A percentile compares a stretch with the other conserved stretches of the same genome.
Conservation (phyloP, 305 asterid species). For the Fraxinus sp. region DNA sequence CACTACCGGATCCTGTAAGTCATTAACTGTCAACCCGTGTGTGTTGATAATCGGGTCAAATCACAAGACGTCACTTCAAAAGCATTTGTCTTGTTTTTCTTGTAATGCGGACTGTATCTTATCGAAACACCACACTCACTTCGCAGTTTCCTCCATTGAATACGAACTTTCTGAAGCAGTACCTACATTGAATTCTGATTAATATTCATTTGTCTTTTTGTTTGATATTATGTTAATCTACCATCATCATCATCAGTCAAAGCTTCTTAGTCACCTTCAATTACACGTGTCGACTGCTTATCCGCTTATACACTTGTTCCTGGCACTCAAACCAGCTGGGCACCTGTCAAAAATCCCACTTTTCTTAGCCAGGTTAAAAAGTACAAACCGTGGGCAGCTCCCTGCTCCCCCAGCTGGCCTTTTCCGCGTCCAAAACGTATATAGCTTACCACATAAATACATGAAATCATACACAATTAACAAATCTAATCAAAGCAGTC, state of each 20-base stretch:
- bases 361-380: not conserved
- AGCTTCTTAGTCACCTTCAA: not conserved
- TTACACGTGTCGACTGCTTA: not conserved
- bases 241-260: not conserved
- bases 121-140: not conserved
- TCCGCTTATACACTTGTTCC: not conserved
- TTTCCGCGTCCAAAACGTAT: conserved; percentile 5
- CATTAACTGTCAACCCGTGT: conserved; percentile 5
- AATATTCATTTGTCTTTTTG: not conserved
- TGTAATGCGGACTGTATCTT: not conserved
- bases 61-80: not conserved
- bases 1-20: not conserved
- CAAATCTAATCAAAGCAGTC: not conserved
- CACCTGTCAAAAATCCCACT: not conserved
- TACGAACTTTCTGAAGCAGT: too few species aligned
- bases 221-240: not conserved
- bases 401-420: conserved; percentile 15
- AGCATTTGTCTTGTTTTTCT: not conserved
- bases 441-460: not conserved
- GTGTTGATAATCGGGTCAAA: not conserved
- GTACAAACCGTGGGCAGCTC: conserved; percentile 9
- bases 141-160: not conserved
- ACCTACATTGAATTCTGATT: not conserved
- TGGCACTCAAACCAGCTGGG: not conserved
- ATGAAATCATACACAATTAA: not conserved